These are phyloP conservation scores for Inga leiocalycina DNA, from an alignment of 306 rosid genomes.

Conservation along the genomic window DNA sequence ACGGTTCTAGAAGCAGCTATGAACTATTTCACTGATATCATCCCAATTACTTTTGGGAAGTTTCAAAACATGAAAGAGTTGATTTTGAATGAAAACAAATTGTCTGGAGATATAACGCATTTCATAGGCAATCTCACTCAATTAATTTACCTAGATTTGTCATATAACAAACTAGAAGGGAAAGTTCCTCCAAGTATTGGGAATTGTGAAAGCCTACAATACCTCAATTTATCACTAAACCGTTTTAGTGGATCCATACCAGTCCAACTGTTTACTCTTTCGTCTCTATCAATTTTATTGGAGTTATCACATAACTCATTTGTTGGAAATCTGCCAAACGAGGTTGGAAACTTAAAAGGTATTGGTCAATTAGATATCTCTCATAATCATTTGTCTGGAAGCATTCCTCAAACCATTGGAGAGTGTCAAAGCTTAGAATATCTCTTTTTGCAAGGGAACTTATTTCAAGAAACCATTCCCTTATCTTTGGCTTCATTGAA, in stretches of 20 bases:
- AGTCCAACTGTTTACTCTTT: not conserved
- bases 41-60: not conserved
- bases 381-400: not conserved
- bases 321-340: not conserved
- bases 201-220: not conserved
- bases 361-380: not conserved
- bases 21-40: not conserved
- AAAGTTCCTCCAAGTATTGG: not conserved
- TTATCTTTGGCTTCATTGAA: not conserved
- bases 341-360: not conserved
- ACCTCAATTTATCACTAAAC: not conserved
- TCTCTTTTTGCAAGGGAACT: not conserved
- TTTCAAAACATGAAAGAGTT: not conserved
- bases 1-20: fast-evolving
- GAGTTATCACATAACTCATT: not conserved
- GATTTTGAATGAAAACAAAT: not conserved
- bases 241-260: not conserved
- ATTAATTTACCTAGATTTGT: not conserved
- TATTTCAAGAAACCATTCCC: not conserved
- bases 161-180: not conserved
- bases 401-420: not conserved
- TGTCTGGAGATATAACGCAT: not conserved
- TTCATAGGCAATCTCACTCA: not conserved
- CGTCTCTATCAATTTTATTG: not conserved
- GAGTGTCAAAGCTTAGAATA: not conserved